phyloP scores from a whole-genome alignment of 2,329 filamentous ascomycete species.

The Aspergillus tubingensis region DNA sequence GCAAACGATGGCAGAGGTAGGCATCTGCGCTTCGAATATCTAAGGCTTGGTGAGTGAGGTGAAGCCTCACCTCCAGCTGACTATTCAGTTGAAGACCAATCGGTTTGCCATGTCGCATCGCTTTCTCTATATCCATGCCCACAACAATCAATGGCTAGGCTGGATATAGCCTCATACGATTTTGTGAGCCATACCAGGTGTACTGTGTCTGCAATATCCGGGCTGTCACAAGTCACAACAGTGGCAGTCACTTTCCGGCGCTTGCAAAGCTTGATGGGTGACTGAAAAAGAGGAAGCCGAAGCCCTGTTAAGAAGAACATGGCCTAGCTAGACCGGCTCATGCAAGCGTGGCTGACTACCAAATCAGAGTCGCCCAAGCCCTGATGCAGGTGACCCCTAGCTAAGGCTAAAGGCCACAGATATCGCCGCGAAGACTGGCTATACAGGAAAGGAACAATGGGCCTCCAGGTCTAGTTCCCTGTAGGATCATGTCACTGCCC shows the following conservation, averaged over 20 bases:
- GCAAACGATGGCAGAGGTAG: too few species aligned
- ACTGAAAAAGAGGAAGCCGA: background rate
- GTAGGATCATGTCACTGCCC: background rate
- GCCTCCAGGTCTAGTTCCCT: background rate
- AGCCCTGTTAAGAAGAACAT: too few species aligned
- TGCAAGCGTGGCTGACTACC: background rate
- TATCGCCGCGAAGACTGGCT: background rate
- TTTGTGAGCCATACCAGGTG: background rate
- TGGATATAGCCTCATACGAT: conserved; percentile 9
- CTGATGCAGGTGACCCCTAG: background rate
- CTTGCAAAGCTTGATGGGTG: background rate
- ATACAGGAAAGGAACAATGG: background rate
- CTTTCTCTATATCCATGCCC: background rate
- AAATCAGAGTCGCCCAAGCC: background rate
- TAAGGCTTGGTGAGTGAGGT: background rate
- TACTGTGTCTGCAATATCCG: background rate
- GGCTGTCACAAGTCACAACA: background rate
- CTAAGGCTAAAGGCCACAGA: background rate
- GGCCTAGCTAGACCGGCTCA: background rate
- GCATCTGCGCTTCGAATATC: background rate
- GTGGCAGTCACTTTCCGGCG: background rate
- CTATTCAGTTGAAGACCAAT: background rate
- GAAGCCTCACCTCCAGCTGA: background rate
- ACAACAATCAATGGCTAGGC: background rate
- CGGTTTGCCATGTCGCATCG: background rate